These are phyloP conservation scores for Forsythia viridissima DNA, from an alignment of 257 asterid species.

Conservation along the genomic window DNA sequence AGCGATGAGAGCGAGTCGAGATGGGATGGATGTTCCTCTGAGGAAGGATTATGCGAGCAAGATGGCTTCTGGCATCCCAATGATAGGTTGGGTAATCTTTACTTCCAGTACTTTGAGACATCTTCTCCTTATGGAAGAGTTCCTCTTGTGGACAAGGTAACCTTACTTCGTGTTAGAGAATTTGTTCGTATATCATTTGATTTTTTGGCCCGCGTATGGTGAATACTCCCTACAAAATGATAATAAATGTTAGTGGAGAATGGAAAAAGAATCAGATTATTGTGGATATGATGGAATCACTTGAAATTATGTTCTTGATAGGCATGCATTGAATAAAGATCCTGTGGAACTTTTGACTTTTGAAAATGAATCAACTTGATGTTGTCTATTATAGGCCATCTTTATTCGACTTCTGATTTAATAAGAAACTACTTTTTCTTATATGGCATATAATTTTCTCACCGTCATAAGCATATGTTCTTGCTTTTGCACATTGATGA, in stretches of 20 bases:
- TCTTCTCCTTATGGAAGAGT: conserved; percentile 58
- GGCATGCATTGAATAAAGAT: conserved; percentile 25
- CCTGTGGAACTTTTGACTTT: conserved; percentile 23
- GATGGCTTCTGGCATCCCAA: conserved; percentile 36
- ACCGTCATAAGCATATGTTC: conserved; percentile 17
- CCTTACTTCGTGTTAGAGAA: background rate
- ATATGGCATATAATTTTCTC: background rate
- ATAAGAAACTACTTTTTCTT: background rate
- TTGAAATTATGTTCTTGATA: background rate
- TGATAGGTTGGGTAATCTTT: conserved; percentile 49
- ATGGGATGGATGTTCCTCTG: conserved; percentile 68
- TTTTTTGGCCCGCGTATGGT: background rate
- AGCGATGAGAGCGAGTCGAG: conserved; percentile 57
- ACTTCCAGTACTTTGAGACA: conserved; percentile 49
- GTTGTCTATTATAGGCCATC: conserved; percentile 1
- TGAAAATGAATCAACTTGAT: conserved; percentile 10
- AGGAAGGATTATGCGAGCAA: conserved; percentile 42
- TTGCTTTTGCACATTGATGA: background rate
- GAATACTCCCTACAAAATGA: too few species aligned
- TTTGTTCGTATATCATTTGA: too few species aligned
- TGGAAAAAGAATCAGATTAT: background rate
- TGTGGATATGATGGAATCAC: conserved; percentile 21
- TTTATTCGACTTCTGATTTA: conserved; percentile 14
- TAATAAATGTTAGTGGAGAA: background rate
- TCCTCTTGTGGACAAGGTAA: conserved; percentile 62